Conservation (phyloP, 371 early-diverging fungal species). For the Mortierella sp. region DNA sequence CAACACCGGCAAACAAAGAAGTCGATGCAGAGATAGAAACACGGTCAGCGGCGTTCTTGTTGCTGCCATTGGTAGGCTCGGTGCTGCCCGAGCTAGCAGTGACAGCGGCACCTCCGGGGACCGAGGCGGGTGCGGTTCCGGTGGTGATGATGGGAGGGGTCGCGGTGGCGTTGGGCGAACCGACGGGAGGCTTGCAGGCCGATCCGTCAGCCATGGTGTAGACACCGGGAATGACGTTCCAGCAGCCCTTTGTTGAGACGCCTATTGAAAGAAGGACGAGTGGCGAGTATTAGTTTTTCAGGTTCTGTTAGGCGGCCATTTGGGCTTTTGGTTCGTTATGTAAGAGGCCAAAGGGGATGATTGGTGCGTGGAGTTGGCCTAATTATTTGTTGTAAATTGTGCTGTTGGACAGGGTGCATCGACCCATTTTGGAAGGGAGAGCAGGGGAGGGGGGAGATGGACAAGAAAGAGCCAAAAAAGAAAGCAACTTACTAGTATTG, state of each 20-base stretch:
- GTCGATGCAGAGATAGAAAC: background rate
- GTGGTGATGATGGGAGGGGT: background rate
- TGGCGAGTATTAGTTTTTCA: background rate
- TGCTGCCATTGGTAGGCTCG: background rate
- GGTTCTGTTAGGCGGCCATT: background rate
- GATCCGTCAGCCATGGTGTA: constrained; percentile 45
- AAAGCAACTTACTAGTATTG: constrained; percentile 42
- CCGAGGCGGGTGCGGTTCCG: constrained; percentile 3
- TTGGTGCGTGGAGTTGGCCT: background rate
- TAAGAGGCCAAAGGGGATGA: background rate
- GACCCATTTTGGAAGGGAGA: background rate
- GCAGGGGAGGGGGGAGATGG: background rate
- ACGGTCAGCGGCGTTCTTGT: background rate
- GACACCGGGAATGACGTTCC: constrained; percentile 35
- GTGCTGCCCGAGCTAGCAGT: background rate
- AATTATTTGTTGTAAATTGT: background rate
- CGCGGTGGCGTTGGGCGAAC: constrained; percentile 10
- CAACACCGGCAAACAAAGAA: background rate
- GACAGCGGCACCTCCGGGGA: background rate
- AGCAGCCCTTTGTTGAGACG: constrained; percentile 46
- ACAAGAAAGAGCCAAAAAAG: background rate
- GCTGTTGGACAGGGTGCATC: constrained; percentile 2
- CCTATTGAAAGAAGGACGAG: constrained; percentile 2
- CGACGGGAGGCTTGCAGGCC: constrained; percentile 31
- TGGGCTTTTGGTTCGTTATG: background rate